phyloP scores from a whole-genome alignment of 768 basidiomycete genomes.

The Fomitopsis serialis region DNA sequence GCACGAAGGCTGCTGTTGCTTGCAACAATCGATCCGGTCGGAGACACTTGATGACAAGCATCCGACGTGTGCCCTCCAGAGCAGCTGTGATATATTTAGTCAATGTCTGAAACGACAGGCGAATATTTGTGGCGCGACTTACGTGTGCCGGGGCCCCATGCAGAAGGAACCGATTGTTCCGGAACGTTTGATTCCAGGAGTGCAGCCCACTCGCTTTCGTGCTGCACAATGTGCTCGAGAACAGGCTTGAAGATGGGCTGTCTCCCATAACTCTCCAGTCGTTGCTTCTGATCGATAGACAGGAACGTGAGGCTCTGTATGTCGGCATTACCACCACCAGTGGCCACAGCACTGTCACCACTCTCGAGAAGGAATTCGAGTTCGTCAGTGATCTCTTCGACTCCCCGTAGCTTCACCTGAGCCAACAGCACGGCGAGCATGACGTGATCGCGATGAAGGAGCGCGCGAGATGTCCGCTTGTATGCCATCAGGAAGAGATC shows the following conservation, averaged over 20 bases:
- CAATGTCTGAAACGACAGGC: neutral
- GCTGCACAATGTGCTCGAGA: slow-evolving; percentile 50
- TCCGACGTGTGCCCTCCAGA: slow-evolving; percentile 65
- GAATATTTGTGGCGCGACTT: slow-evolving; percentile 25
- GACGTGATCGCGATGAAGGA: slow-evolving; percentile 86
- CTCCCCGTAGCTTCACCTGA: slow-evolving; percentile 78
- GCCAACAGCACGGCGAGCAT: slow-evolving; percentile 88
- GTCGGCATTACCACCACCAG: slow-evolving; percentile 26
- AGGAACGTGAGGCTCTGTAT: slow-evolving; percentile 44
- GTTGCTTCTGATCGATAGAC: slow-evolving; percentile 60
- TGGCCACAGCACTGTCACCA: slow-evolving; percentile 55
- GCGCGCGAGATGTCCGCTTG: slow-evolving; percentile 82
- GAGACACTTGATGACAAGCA: slow-evolving; percentile 84
- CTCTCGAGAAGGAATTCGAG: slow-evolving; percentile 91
- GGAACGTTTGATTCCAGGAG: slow-evolving; percentile 68
- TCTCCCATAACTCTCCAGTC: slow-evolving; percentile 66
- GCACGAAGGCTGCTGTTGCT: slow-evolving; percentile 72
- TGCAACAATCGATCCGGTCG: slow-evolving; percentile 89
- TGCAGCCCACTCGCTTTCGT: slow-evolving; percentile 61
- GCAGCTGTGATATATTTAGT: slow-evolving; percentile 40
- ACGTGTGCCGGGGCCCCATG: slow-evolving; percentile 81
- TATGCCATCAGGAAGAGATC: slow-evolving; percentile 90
- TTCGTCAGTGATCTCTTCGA: slow-evolving; percentile 79
- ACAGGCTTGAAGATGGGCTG: slow-evolving; percentile 78
- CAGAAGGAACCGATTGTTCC: slow-evolving; percentile 63